A percentile compares a stretch with the other conserved stretches of the same genome.
These are phyloP conservation scores for Fraxinus floribunda DNA, from an alignment of 305 asterid genomes.

Conservation along the genomic window DNA sequence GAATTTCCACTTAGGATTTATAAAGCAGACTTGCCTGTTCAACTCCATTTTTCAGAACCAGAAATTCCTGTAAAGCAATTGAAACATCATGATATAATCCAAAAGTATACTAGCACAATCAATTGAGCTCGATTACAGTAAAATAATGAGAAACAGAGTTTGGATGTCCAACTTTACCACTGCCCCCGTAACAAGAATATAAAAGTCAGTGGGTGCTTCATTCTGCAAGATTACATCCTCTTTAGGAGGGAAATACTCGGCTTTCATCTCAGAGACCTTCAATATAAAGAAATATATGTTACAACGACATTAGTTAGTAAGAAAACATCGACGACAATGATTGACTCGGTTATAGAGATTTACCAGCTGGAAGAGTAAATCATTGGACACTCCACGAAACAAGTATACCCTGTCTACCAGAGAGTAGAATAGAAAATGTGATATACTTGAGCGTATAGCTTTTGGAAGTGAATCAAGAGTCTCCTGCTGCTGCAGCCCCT, in stretches of 20 bases:
- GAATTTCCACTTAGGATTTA: background rate
- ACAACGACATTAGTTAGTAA: background rate
- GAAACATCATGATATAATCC: slow-evolving; percentile 13
- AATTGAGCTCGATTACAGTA: background rate
- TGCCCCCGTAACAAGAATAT: slow-evolving; percentile 73
- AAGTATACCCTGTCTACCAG: slow-evolving; percentile 65
- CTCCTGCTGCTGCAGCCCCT: slow-evolving; percentile 87
- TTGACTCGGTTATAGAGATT: slow-evolving; percentile 6
- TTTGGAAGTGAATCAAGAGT: slow-evolving; percentile 81
- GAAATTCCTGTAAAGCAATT: slow-evolving; percentile 59
- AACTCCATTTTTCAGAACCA: slow-evolving; percentile 50
- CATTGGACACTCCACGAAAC: slow-evolving; percentile 77
- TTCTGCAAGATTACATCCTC: slow-evolving; percentile 87
- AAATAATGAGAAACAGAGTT: background rate
- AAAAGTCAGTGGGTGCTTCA: slow-evolving; percentile 85
- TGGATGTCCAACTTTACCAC: slow-evolving; percentile 47
- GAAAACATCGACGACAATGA: background rate
- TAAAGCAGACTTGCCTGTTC: slow-evolving; percentile 49
- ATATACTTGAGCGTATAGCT: slow-evolving; percentile 88
- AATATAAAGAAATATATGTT: slow-evolving; percentile 1
- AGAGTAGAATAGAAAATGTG: slow-evolving; percentile 77
- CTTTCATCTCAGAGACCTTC: slow-evolving; percentile 93
- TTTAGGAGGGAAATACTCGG: slow-evolving; percentile 86
- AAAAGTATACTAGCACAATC: background rate
- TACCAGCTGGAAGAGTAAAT: slow-evolving; percentile 90